Percentiles rank a stretch among this genome's conserved stretches.
These are phyloP conservation scores for Fusarium staphyleae DNA, from an alignment of 2,329 filamentous ascomycete genomes.

Conservation along the genomic window DNA sequence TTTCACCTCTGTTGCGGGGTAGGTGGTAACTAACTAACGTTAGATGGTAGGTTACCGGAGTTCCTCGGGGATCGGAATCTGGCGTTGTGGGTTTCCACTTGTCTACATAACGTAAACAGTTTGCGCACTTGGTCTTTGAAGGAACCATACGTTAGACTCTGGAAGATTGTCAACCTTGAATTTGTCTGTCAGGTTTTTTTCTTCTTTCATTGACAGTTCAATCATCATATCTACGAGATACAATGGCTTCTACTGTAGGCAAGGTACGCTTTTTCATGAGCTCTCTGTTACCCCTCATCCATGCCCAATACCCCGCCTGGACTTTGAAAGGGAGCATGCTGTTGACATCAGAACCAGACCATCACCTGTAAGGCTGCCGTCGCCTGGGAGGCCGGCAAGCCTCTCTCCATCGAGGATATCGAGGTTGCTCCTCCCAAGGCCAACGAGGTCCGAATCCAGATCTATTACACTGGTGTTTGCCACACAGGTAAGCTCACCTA, in stretches of 20 bases:
- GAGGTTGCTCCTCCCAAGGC: conserved; percentile 90
- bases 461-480: conserved; percentile 98
- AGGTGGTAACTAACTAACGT: conserved; percentile 9
- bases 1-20: conserved; percentile 41
- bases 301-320: conserved; percentile 34
- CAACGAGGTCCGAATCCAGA: conserved; percentile 94
- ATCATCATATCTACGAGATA: conserved; percentile 31
- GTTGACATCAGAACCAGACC: conserved; percentile 62
- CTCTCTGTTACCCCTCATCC: conserved; percentile 27
- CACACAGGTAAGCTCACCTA: conserved; percentile 75
- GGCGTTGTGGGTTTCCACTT: conserved; percentile 27
- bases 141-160: conserved; percentile 13
- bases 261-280: conserved; percentile 51
- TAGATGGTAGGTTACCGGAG: conserved; percentile 28
- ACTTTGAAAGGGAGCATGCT: conserved; percentile 3
- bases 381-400: conserved; percentile 95
- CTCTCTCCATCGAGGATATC: conserved; percentile 87
- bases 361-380: conserved; percentile 98
- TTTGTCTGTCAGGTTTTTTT: conserved; percentile 22
- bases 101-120: conserved; percentile 40
- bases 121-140: conserved; percentile 17
- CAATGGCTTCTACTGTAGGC: conserved; percentile 60
- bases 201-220: conserved; percentile 21
- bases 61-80: conserved; percentile 44
- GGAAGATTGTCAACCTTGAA: conserved; percentile 23